Base-by-base conservation (phyloP, 2,329 filamentous ascomycete genomes). In the Catunica adiposa region DNA sequence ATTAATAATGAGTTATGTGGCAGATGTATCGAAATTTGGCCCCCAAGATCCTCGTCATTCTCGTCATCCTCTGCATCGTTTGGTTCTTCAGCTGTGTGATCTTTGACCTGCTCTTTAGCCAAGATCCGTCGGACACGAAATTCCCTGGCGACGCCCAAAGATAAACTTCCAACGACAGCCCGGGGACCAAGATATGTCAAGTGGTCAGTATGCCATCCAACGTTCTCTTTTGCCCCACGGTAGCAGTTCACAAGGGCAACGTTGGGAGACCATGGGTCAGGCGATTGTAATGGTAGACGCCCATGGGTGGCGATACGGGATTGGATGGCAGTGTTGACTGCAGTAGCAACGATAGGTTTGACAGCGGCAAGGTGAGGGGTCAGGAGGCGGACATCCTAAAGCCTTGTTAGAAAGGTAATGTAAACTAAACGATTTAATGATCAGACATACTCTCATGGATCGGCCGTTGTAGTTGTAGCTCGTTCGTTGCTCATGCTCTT, bases 231-330 rank as follows among this genome's bases (percentile, higher is more conserved):
- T 0, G 80, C 83, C 0, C 89, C 89, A 62, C 83, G 74, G 66
- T 98, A 98, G 70, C 88, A 94, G 66, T 98, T 98, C 15, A 94
- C 89, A 64, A 96, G 90, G 0, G 89, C 88, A 0, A 88, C 87
- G 64, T 97, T 97, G 8, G 90, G 86, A 7, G 72, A 71, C 89
- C 90, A 97, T 0, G 75, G 69, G 0, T 76, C 67, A 0, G 86
- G 77, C 0, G 83, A 84, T 64, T 96, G 89, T 62, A 86, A 82
- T 61, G 76, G 82, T 26, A 96, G 76, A 66, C 90, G 94, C 66
- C 78, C 74, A 11, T 82, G 80, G 55, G 77, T 74, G 51, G 70
- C 70, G 59, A 90, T 92, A 6, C 89, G 81, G 5, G 74, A 71
- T 55, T 77, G 69, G n/a, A 95, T 82, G 65, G 92, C 85, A 1